Conservation (phyloP, 192 early-diverging fungal species). For the Dissophora globulifera region DNA sequence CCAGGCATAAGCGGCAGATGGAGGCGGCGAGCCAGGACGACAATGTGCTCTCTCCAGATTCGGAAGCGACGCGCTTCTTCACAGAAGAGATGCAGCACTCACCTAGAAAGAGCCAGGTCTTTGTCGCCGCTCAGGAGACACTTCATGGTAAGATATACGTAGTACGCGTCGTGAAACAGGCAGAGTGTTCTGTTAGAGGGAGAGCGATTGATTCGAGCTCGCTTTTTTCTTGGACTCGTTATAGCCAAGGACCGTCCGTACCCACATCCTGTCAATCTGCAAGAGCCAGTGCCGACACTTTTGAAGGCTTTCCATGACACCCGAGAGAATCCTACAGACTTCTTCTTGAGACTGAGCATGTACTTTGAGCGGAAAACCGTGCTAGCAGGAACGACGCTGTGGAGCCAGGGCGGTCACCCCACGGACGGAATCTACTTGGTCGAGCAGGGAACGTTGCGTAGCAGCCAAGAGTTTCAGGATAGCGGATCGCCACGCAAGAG, state of each 20-base stretch:
- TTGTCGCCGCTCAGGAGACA: conserved; percentile 42
- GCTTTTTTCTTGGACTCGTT: not conserved
- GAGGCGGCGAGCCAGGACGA: conserved; percentile 39
- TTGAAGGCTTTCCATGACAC: conserved; percentile 74
- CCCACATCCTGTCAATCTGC: conserved; percentile 52
- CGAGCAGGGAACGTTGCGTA: conserved; percentile 70
- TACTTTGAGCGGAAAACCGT: conserved; percentile 74
- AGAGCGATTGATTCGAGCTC: not conserved
- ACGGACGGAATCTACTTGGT: conserved; percentile 78
- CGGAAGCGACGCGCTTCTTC: conserved; percentile 40
- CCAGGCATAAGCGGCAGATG: conserved; percentile 37
- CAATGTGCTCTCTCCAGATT: conserved; percentile 33
- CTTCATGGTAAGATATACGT: conserved; percentile 46
- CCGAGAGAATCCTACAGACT: conserved; percentile 59
- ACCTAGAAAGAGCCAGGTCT: conserved; percentile 43
- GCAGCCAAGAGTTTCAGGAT: conserved; percentile 52
- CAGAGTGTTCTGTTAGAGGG: no score
- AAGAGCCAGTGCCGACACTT: conserved; percentile 65
- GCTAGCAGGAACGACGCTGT: conserved; percentile 69
- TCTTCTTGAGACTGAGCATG: conserved; percentile 66
- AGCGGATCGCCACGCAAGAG: conserved; percentile 26
- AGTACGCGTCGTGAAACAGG: no score
- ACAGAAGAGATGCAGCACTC: conserved; percentile 43
- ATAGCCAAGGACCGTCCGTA: conserved; percentile 21
- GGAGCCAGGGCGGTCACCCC: conserved; percentile 66